These are phyloP conservation scores for Candida sp. DNA, from an alignment of 1,139 yeast genomes.

Conservation along the genomic window DNA sequence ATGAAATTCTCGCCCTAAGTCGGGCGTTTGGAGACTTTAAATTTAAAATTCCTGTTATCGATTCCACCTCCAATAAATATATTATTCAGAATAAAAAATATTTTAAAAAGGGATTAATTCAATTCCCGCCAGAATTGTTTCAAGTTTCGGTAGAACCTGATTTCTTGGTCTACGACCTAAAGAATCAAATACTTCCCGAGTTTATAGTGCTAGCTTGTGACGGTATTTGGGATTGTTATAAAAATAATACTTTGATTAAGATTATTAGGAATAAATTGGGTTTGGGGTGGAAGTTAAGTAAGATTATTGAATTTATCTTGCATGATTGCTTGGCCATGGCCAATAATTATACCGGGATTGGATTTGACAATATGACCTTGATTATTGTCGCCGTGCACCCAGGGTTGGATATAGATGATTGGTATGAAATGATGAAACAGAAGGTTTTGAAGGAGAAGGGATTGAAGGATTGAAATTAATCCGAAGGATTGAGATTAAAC, in stretches of 20 bases:
- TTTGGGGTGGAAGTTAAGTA: constrained; percentile 55
- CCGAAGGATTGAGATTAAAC: too few species aligned
- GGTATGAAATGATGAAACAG: constrained; percentile 55
- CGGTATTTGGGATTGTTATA: constrained; percentile 80
- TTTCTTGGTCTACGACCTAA: constrained; percentile 49
- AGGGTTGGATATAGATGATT: constrained; percentile 41
- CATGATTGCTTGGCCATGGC: constrained; percentile 74
- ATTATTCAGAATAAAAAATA: constrained; percentile 16
- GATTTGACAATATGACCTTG: constrained; percentile 79
- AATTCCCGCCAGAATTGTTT: constrained; percentile 38
- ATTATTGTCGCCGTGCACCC: constrained; percentile 60
- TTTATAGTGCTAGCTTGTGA: constrained; percentile 71
- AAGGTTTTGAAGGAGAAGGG: constrained; percentile 47
- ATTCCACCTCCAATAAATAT: constrained; percentile 27
- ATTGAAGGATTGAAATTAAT: too few species aligned
- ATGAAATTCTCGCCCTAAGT: constrained; percentile 69
- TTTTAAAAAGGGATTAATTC: constrained; percentile 18
- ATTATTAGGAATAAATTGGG: constrained; percentile 56
- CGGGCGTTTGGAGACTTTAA: constrained; percentile 78
- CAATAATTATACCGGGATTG: constrained; percentile 69
- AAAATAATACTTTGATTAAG: constrained; percentile 50
- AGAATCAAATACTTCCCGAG: constrained; percentile 44
- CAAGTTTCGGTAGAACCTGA: constrained; percentile 75
- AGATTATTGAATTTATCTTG: constrained; percentile 54
- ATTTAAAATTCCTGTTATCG: constrained; percentile 50